These are phyloP conservation scores for Trichoderma oligosporum DNA, from an alignment of 2,329 filamentous ascomycete genomes.

Conservation along the genomic window DNA sequence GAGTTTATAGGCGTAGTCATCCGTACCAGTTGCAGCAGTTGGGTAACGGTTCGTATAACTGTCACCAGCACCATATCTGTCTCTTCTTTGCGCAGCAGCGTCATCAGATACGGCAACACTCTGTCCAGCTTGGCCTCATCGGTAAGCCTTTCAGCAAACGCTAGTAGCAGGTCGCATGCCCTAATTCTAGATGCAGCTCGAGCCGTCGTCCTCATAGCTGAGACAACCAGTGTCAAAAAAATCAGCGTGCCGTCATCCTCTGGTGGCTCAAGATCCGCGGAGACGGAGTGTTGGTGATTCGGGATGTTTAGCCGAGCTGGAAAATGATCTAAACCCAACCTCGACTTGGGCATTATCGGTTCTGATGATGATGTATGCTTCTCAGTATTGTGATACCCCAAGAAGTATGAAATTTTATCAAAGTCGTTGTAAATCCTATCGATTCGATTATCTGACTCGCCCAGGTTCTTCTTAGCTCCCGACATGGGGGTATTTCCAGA, in stretches of 20 bases:
- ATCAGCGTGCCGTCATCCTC: slow-evolving; percentile 88
- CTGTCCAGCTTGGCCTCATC: slow-evolving; percentile 96
- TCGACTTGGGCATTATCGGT: slow-evolving; percentile 29
- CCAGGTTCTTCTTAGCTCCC: slow-evolving; percentile 64
- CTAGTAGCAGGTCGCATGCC: slow-evolving; percentile 85
- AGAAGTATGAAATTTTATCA: slow-evolving; percentile 94
- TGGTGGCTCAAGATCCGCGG: slow-evolving; percentile 56
- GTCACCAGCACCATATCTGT: slow-evolving; percentile 81
- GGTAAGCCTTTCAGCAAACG: slow-evolving; percentile 84
- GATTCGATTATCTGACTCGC: slow-evolving; percentile 89
- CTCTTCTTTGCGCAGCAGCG: slow-evolving; percentile 69
- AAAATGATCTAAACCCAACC: slow-evolving; percentile 61
- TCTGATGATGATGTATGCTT: slow-evolving; percentile 32
- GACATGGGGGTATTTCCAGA: slow-evolving; percentile 71
- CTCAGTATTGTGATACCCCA: slow-evolving; percentile 70
- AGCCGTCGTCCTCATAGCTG: slow-evolving; percentile 84
- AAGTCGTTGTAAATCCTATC: slow-evolving; percentile 92
- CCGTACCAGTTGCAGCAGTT: slow-evolving; percentile 79
- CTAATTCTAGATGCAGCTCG: slow-evolving; percentile 81
- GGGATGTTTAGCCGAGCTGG: slow-evolving; percentile 84
- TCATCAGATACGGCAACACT: slow-evolving; percentile 84
- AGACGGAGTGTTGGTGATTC: slow-evolving; percentile 71
- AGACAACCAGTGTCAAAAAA: slow-evolving; percentile 83
- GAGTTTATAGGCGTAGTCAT: slow-evolving; percentile 79
- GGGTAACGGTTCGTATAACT: slow-evolving; percentile 80